Evolutionary conservation across 2,329 filamentous ascomycete species (phyloP).

Genomic region (Xylariales sp.): DNA sequence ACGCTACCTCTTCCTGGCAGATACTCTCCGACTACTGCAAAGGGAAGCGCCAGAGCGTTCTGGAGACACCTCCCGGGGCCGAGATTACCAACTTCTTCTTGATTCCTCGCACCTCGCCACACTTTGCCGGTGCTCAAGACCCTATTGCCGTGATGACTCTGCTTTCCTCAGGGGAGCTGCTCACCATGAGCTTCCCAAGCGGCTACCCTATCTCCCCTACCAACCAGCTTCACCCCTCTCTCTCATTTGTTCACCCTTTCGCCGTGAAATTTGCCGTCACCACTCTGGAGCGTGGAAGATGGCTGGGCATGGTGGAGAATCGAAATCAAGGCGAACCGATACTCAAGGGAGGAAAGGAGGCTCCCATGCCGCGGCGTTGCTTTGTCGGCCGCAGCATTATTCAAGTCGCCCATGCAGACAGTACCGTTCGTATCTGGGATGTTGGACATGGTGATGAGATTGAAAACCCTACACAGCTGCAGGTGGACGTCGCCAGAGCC

Average conservation of each 20-base stretch:
- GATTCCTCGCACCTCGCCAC: slow-evolving; percentile 76
- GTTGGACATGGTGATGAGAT: slow-evolving; percentile 88
- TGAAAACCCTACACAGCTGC: slow-evolving; percentile 76
- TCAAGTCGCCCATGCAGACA: slow-evolving; percentile 84
- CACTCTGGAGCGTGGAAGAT: slow-evolving; percentile 70
- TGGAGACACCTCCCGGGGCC: slow-evolving; percentile 73
- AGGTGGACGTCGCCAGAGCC: slow-evolving; percentile 82
- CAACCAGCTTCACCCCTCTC: slow-evolving; percentile 83
- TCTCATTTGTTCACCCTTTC: slow-evolving; percentile 89
- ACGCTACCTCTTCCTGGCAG: slow-evolving; percentile 89
- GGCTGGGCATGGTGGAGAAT: slow-evolving; percentile 88
- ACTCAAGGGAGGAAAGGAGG: slow-evolving; percentile 74
- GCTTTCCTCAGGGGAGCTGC: slow-evolving; percentile 79
- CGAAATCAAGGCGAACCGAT: slow-evolving; percentile 74
- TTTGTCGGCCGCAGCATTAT: slow-evolving; percentile 82
- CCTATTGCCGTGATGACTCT: slow-evolving; percentile 80
- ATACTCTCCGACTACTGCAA: slow-evolving; percentile 73
- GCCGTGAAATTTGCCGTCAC: slow-evolving; percentile 70
- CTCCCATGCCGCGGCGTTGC: slow-evolving; percentile 63
- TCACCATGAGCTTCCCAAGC: slow-evolving; percentile 88
- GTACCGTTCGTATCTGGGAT: slow-evolving; percentile 90
- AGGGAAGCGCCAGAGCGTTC: slow-evolving; percentile 65
- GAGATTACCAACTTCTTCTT: slow-evolving; percentile 77
- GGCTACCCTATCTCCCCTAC: slow-evolving; percentile 88
- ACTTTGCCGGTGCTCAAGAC: slow-evolving; percentile 85